phyloP scores from a whole-genome alignment of 2,329 filamentous ascomycete genomes.

The Zarea fungicola region DNA sequence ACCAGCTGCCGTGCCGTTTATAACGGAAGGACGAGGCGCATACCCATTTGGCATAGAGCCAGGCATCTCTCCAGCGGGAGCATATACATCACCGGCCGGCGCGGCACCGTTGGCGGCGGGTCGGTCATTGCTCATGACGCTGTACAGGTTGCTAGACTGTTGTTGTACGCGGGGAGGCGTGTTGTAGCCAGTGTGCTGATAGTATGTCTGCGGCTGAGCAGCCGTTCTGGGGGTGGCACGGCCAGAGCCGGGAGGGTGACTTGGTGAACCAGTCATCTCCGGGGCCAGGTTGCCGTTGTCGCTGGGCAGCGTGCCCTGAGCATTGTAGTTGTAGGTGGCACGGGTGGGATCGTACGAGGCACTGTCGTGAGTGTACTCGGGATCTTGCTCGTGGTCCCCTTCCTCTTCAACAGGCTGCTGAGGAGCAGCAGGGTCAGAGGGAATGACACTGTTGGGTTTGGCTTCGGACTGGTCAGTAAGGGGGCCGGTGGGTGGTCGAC shows the following conservation, averaged over 20 bases:
- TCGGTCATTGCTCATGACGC: constrained; percentile 78
- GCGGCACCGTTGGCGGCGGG: constrained; percentile 60
- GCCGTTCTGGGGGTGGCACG: constrained; percentile 81
- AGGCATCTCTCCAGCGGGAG: constrained; percentile 56
- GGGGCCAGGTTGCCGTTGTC: constrained; percentile 70
- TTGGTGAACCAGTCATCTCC: constrained; percentile 77
- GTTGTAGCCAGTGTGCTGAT: constrained; percentile 65
- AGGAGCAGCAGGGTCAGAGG: constrained; percentile 43
- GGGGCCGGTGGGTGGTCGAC: constrained; percentile 51
- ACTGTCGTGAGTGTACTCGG: constrained; percentile 83
- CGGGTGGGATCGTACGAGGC: constrained; percentile 69
- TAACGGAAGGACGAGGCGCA: constrained; percentile 53
- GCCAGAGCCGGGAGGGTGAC: constrained; percentile 73
- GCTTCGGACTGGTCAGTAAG: constrained; percentile 59
- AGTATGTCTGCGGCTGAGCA: constrained; percentile 66
- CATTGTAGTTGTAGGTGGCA: constrained; percentile 72
- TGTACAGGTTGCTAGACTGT: constrained; percentile 78
- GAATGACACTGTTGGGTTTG: constrained; percentile 64
- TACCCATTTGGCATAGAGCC: constrained; percentile 57
- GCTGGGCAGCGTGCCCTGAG: constrained; percentile 59
- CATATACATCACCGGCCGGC: constrained; percentile 66
- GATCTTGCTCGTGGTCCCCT: constrained; percentile 67
- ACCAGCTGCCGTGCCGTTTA: constrained; percentile 55
- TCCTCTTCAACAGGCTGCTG: constrained; percentile 59
- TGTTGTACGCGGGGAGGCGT: constrained; percentile 68